A percentile compares a stretch with the other conserved stretches of the same genome.
Evolutionary conservation across 345 rosid species (phyloP).

Genomic region (Pseudoturritis turrita): DNA sequence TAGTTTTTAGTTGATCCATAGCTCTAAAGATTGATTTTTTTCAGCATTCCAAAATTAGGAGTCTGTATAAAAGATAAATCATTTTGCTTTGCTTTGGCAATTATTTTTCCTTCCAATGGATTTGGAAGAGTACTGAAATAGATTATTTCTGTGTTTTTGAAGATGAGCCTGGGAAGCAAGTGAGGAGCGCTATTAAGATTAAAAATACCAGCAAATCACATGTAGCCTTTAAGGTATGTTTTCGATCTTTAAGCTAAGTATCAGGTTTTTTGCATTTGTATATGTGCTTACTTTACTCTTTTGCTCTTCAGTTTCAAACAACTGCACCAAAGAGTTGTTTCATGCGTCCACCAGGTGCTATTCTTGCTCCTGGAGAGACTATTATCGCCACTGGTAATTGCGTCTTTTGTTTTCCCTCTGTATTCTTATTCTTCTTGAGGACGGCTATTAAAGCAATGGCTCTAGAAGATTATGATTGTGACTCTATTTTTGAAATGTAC

Average conservation of each 20-base stretch:
- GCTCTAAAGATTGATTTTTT: background rate
- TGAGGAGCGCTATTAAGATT: slow-evolving; percentile 85
- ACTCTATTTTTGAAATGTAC: background rate
- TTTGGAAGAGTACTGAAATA: background rate
- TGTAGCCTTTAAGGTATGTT: slow-evolving; percentile 84
- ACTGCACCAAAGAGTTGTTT: slow-evolving; percentile 98
- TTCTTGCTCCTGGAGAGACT: slow-evolving; percentile 92
- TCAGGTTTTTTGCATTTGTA: background rate
- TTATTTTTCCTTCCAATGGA: background rate
- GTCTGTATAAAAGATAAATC: background rate
- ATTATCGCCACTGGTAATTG: slow-evolving; percentile 78
- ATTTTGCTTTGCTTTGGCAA: background rate
- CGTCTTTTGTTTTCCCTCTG: background rate
- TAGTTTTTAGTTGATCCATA: background rate
- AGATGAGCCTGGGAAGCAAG: slow-evolving; percentile 99
- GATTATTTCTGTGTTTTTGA: slow-evolving; percentile 19
- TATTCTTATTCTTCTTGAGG: background rate
- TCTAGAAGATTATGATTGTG: background rate
- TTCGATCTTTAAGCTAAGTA: background rate
- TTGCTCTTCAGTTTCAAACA: slow-evolving; percentile 75
- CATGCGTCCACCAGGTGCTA: slow-evolving; percentile 98
- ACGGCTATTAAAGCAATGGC: background rate
- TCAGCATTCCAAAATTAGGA: background rate
- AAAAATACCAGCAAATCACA: slow-evolving; percentile 91
- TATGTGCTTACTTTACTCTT: background rate